A percentile compares a stretch with the other conserved stretches of the same genome.
Evolutionary conservation across 768 basidiomycete species (phyloP).

Genomic region (Amanita inopinata): DNA sequence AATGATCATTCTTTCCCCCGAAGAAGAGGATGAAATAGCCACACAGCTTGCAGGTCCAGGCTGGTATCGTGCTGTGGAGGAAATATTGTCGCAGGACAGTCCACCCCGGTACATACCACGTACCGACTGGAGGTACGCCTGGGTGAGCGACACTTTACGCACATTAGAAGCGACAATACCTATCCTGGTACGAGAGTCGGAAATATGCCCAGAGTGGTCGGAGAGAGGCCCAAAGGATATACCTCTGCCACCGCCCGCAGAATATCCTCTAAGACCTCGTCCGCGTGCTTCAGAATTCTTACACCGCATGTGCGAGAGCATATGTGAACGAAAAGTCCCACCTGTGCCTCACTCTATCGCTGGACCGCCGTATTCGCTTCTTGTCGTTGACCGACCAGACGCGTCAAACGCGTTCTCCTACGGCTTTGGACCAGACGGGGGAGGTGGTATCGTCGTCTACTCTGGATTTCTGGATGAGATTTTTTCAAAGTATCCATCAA

Average conservation of each 20-base stretch:
- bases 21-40: constrained; percentile 89
- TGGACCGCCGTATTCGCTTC: constrained; percentile 83
- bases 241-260: constrained; percentile 73
- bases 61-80: constrained; percentile 78
- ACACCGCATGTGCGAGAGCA: constrained; percentile 41
- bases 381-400: constrained; percentile 82
- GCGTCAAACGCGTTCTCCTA: constrained; percentile 90
- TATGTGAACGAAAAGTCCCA: constrained; percentile 31
- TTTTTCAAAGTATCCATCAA: constrained; percentile 36
- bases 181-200: constrained; percentile 47
- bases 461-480: constrained; percentile 90
- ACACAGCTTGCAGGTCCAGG: constrained; percentile 70
- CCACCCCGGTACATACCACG: constrained; percentile 54
- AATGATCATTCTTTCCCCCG: constrained; percentile 80
- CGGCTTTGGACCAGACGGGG: constrained; percentile 87
- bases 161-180: constrained; percentile 70
- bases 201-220: constrained; percentile 48
- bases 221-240: constrained; percentile 35
- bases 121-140: constrained; percentile 82
- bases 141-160: constrained; percentile 77
- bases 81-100: constrained; percentile 63
- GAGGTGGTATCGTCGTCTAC: constrained; percentile 90
- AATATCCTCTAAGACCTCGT: constrained; percentile 76
- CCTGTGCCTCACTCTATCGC: constrained; percentile 48
- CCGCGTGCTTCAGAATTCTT: constrained; percentile 70